Base-by-base conservation (phyloP, 257 asterid species). In the Solanum chilense region DNA sequence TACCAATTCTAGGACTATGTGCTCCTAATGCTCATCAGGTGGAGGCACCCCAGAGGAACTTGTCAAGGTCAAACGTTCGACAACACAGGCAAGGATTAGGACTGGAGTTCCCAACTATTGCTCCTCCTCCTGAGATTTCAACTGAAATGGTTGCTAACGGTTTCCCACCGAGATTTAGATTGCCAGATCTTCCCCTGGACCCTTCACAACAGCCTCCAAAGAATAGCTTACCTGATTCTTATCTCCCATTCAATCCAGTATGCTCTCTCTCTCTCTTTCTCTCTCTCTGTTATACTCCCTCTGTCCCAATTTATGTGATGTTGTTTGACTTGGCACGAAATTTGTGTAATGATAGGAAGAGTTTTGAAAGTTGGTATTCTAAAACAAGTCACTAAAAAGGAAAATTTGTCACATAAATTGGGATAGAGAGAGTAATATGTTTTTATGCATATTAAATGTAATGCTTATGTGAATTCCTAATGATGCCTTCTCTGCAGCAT, bases 181-280 rank as follows among this genome's bases (percentile, higher is more conserved):
- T 80, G 78, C 88, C 87, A n/a, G 90, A 86, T 64, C 83, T 77
- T 49, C 80, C 88, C 25, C 49, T 85, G 6, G 92, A 89, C 82
- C 89, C 74, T 56, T 84, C 88, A 45, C 91, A 88, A 47, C 88
- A 82, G 86, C 95, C 90, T 74, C 75, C 74, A 60, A 91, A 83
- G 89, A 90, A 85, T 83, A 90, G 89, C 70, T 81, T 88, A 83
- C 80, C 91, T 76, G 90, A 90, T 87, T 90, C 81, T 52, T 90
- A 86, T 90, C 90, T 82, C 85, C 92, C 95, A 35, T 91, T 90
- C 68, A 92, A 89, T 88, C 87, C 92, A n/a, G 99, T 96, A 90
- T 85, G 89, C 87, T 84, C 85, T 88, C 39, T 89, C 74, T 76
- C 86, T 70, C 52, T 64, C 41, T 31, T n/a, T n/a, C 13, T 12